Conservation (phyloP, 495 filamentous ascomycete genomes). For the Aspergillus kassunensis region DNA sequence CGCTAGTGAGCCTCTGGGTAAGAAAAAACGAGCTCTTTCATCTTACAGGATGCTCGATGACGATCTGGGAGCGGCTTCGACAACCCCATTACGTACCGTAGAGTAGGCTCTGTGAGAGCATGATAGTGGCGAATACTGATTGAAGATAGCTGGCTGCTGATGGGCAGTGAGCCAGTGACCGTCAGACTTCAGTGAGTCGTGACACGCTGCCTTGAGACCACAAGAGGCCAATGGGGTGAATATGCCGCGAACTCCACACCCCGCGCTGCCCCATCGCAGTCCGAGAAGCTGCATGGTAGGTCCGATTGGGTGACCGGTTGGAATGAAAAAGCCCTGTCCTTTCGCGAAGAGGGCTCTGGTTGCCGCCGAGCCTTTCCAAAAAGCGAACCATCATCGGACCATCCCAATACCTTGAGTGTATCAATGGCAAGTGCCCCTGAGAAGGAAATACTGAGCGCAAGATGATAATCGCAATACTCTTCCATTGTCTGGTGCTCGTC, state of each 20-base stretch:
- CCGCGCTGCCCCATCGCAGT: conserved; percentile 3
- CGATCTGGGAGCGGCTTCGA: not conserved
- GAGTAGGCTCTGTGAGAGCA: not conserved
- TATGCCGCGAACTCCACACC: conserved; percentile 1
- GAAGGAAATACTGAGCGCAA: not conserved
- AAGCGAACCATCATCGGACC: not conserved
- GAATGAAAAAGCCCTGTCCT: conserved; percentile 2
- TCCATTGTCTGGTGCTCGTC: not conserved
- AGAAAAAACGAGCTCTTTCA: not conserved
- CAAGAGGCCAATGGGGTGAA: conserved; percentile 5
- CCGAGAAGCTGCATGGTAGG: conserved; percentile 8
- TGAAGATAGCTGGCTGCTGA: not conserved
- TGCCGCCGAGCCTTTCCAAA: not conserved
- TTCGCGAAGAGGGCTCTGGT: not conserved
- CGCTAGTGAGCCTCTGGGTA: too few relatives aligned
- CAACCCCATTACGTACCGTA: not conserved
- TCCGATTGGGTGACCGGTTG: conserved; percentile 7
- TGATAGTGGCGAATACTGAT: conserved; percentile 15
- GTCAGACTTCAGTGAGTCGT: too few relatives aligned
- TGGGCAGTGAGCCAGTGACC: too few relatives aligned
- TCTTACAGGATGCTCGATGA: not conserved
- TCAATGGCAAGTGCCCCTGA: conserved; percentile 1
- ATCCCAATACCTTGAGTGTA: not conserved
- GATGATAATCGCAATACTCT: not conserved
- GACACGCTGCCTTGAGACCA: not conserved